Evolutionary conservation across 129 eudicot genomes (phyloP).

Genomic region (Kitagawia praeruptora): DNA sequence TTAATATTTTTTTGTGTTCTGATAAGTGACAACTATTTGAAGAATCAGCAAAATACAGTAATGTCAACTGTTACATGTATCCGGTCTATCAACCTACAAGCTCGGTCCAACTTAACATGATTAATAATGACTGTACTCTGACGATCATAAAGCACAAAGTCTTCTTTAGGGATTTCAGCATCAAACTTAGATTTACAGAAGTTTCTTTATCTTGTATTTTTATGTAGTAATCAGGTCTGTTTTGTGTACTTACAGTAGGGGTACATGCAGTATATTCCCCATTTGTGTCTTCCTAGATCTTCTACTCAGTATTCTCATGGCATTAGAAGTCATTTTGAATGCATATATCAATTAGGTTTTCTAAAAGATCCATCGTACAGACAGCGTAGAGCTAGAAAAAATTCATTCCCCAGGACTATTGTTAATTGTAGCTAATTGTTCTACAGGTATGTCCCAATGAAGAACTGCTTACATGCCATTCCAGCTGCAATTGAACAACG

Average conservation of each 20-base stretch:
- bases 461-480: conserved; percentile 59
- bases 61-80: neutral
- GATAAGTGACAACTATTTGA: neutral
- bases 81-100: neutral
- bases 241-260: neutral
- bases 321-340: neutral
- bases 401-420: neutral
- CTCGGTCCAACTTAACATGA: neutral
- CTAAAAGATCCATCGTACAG: neutral
- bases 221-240: neutral
- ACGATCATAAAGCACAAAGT: neutral
- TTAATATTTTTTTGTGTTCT: neutral
- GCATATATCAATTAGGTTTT: neutral
- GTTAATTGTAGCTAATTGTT: conserved; percentile 6
- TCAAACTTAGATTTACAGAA: neutral
- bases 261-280: neutral
- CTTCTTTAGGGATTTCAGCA: neutral
- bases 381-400: neutral
- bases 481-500: conserved; percentile 85
- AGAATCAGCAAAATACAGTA: neutral
- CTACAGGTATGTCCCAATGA: conserved; percentile 64
- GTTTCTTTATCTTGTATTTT: neutral
- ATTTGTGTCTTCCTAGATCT: neutral
- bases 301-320: neutral
- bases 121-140: neutral